Evolutionary conservation across 2,329 filamentous ascomycete species (phyloP), one percentile per base, ranked within the genome.

Genomic region (Trichoderma sp.): DNA sequence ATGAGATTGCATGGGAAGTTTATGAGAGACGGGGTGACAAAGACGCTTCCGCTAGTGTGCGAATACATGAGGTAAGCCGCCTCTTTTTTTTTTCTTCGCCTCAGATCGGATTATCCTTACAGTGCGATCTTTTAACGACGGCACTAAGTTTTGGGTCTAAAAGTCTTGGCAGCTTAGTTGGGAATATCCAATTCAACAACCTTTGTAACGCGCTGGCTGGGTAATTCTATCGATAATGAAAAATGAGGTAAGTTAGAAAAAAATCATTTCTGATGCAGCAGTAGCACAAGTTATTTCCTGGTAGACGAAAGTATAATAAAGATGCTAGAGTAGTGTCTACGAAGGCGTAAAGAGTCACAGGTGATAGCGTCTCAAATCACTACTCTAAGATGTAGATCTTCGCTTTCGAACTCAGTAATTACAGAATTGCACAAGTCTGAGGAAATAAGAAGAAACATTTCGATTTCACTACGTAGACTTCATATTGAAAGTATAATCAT

Each of bases 161-260:
- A 64, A 55, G 61, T 37, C 61, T 64, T 64, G 61, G 61, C 60
- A 40, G 31, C 61, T 64, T n/a, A 53, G 47, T 52, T 37, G 47
- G 24, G 47, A 49, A 24, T 3, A 24, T 49, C n/a, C 21, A 16
- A 53, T 31, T 64, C 61, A 29, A 55, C 61, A 10, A 13, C 47
- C 27, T 35, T 4, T 24, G 4, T 13, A 24, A 13, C 1, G 4
- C 13, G 21, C 19, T 24, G 8, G 47, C 5, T 3, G 11, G 10
- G 5, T 4, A 27, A 24, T 49, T 49, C 24, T 24, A 5, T 24
- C n/a, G 4, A 24, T 49, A 11, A 13, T 13, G 4, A 4, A 49
- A 10, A 11, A 24, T n/a, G 3, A 1, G 11, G n/a, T 4, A 49
- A 0, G 47, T 27, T 27, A 11, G 24, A 13, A 14, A 49, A 1